Percentiles rank a stretch among this genome's conserved stretches.
Evolutionary conservation across 2,329 filamentous ascomycete genomes (phyloP).

Genomic region (Helotiales sp.): DNA sequence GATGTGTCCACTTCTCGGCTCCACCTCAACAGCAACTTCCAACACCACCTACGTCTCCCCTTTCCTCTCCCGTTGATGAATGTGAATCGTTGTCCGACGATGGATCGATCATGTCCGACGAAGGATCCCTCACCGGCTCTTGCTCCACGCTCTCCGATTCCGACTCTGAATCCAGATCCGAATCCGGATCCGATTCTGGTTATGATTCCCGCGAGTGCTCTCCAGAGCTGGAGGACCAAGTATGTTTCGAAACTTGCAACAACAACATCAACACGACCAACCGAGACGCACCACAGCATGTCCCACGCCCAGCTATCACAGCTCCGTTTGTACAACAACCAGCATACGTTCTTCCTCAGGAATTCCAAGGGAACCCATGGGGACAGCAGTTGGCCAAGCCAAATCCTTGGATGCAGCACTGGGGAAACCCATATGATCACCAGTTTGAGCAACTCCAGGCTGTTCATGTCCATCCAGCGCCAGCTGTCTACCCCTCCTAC

Average conservation of each 20-base stretch:
- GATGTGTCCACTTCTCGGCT: constrained; percentile 55
- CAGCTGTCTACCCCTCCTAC: constrained; percentile 28
- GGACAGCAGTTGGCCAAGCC: constrained; percentile 22
- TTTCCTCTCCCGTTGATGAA: constrained; percentile 28
- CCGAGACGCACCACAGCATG: constrained; percentile 7
- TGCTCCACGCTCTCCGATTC: constrained; percentile 35
- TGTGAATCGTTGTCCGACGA: constrained; percentile 56
- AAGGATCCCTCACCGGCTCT: constrained; percentile 36
- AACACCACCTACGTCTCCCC: constrained; percentile 28
- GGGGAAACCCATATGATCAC: constrained; percentile 29
- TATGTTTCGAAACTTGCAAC: constrained; percentile 8
- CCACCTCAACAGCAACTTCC: constrained; percentile 28
- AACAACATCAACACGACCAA: constrained; percentile 3
- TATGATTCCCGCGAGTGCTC: constrained; percentile 21
- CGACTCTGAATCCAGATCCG: constrained; percentile 17
- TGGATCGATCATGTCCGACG: constrained; percentile 56
- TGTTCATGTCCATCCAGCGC: constrained; percentile 26
- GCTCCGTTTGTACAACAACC: constrained; percentile 25
- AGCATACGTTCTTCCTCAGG: constrained; percentile 34
- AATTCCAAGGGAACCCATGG: constrained; percentile 27
- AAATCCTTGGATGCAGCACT: constrained; percentile 31
- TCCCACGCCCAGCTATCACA: constrained; percentile 18
- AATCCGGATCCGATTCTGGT: constrained; percentile 22
- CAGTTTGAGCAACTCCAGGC: constrained; percentile 31
- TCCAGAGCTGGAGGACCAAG: constrained; percentile 1